A percentile compares a stretch with the other conserved stretches of the same genome.
Conservation (phyloP, 441 rosid genomes). For the Gossypium gossypioides region DNA sequence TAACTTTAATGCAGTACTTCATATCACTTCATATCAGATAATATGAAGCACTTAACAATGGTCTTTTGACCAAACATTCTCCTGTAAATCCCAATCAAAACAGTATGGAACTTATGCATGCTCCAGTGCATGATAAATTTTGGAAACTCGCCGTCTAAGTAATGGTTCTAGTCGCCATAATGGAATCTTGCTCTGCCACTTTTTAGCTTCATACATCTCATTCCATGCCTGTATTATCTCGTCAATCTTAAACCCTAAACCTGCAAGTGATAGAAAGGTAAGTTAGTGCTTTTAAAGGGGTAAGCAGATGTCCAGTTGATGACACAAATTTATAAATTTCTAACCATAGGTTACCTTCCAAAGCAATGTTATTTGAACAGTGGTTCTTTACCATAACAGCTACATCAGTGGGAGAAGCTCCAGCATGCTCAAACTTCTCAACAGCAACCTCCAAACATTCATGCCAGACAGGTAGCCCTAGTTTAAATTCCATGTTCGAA, state of each 20-base stretch:
- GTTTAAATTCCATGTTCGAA: conserved; percentile 51
- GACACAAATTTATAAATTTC: not conserved
- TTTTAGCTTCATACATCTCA: conserved; percentile 47
- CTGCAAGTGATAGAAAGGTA: conserved; percentile 22
- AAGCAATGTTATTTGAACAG: conserved; percentile 31
- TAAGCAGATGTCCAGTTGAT: conserved; percentile 5
- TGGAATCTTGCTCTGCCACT: conserved; percentile 36
- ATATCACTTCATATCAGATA: not conserved
- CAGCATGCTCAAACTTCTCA: conserved; percentile 51
- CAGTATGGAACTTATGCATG: conserved; percentile 24
- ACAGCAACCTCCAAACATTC: conserved; percentile 47
- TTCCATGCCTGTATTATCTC: conserved; percentile 51
- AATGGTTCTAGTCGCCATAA: conserved; percentile 48
- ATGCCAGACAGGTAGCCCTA: conserved; percentile 44
- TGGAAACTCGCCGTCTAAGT: conserved; percentile 32
- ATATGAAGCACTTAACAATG: not conserved
- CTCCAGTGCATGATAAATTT: conserved; percentile 32
- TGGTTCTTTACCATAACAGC: conserved; percentile 38
- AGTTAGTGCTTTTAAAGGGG: conserved; percentile 10
- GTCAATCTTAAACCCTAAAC: conserved; percentile 35
- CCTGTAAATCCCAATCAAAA: conserved; percentile 3
- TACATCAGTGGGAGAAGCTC: conserved; percentile 40
- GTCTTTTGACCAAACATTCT: conserved; percentile 11
- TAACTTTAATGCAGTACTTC: conserved; percentile 17
- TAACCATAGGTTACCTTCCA: conserved; percentile 35